A percentile compares a stretch with the other conserved stretches of the same genome.
These are phyloP conservation scores for Rhodamnia rubescens DNA, from an alignment of 345 rosid species.

Conservation along the genomic window DNA sequence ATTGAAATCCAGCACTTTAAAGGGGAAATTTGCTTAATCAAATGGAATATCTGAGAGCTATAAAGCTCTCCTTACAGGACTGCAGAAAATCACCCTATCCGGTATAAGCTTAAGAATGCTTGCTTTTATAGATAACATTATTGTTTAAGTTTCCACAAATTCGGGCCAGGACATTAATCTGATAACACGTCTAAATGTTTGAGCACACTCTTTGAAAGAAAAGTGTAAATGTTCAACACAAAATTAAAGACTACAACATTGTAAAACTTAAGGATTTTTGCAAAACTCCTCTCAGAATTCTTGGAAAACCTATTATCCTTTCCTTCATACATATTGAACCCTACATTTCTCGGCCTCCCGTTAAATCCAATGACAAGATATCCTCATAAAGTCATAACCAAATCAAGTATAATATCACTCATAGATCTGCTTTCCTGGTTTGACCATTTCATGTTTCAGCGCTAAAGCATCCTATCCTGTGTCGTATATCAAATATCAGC, in stretches of 20 bases:
- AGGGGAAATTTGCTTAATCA: neutral
- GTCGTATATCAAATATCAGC: neutral
- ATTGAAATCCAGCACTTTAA: neutral
- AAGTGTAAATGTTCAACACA: neutral
- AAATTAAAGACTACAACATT: neutral
- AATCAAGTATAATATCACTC: neutral
- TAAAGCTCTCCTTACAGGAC: neutral
- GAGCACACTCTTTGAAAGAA: too few relatives aligned
- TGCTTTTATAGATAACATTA: neutral
- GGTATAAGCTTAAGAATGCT: neutral
- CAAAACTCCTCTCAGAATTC: neutral
- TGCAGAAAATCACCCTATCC: neutral
- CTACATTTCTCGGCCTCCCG: neutral
- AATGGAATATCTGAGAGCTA: neutral
- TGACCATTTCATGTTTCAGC: neutral
- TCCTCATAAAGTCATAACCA: neutral
- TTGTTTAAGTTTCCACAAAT: neutral
- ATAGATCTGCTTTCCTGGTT: neutral
- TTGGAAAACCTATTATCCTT: neutral
- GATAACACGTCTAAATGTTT: too few relatives aligned
- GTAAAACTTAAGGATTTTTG: neutral
- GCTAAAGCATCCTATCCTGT: neutral
- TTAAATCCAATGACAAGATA: neutral
- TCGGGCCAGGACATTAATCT: neutral
- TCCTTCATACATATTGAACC: neutral